phyloP scores from a whole-genome alignment of 73 alveolate species.

The Stentor roeselii region DNA sequence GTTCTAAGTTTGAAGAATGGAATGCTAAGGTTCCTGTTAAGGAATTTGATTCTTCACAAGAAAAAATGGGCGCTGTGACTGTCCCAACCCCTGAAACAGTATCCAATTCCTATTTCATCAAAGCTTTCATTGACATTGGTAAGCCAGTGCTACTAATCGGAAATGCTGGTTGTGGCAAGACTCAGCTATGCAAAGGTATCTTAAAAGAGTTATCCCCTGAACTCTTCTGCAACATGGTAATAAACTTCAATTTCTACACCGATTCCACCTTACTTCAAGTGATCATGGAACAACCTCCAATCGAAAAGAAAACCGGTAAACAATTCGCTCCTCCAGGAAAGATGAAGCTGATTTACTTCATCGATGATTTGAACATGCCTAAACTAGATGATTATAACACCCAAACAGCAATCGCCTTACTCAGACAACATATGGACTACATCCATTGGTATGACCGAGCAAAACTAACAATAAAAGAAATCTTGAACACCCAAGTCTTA shows the following conservation, averaged over 20 bases:
- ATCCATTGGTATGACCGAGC: slow-evolving; percentile 97
- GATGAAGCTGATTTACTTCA: slow-evolving; percentile 97
- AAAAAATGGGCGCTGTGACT: slow-evolving; percentile 79
- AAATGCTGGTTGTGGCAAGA: slow-evolving; percentile 99
- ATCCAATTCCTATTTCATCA: slow-evolving; percentile 64
- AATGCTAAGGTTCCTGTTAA: slow-evolving; percentile 79
- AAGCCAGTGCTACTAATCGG: slow-evolving; percentile 95
- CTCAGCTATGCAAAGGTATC: slow-evolving; percentile 97
- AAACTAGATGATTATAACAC: slow-evolving; percentile 99
- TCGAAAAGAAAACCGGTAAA: slow-evolving; percentile 97
- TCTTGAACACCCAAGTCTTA: slow-evolving; percentile 94
- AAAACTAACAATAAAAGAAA: slow-evolving; percentile 96
- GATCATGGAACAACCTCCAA: slow-evolving; percentile 82
- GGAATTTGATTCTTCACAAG: slow-evolving; percentile 38
- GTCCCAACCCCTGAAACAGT: slow-evolving; percentile 99
- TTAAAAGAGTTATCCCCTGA: slow-evolving; percentile 89
- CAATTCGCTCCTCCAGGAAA: slow-evolving; percentile 99
- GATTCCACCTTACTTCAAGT: slow-evolving; percentile 96
- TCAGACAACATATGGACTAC: slow-evolving; percentile 98
- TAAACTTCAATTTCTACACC: slow-evolving; percentile 99
- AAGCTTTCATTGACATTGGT: slow-evolving; percentile 39
- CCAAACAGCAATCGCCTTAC: slow-evolving; percentile 97
- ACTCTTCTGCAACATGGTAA: slow-evolving; percentile 76
- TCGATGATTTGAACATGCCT: slow-evolving; percentile 99
- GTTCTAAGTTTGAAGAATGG: slow-evolving; percentile 97